Percentiles rank a stretch among this genome's conserved stretches.
phyloP scores from a whole-genome alignment of 116 monocot species.

The Thalassia testudinum region DNA sequence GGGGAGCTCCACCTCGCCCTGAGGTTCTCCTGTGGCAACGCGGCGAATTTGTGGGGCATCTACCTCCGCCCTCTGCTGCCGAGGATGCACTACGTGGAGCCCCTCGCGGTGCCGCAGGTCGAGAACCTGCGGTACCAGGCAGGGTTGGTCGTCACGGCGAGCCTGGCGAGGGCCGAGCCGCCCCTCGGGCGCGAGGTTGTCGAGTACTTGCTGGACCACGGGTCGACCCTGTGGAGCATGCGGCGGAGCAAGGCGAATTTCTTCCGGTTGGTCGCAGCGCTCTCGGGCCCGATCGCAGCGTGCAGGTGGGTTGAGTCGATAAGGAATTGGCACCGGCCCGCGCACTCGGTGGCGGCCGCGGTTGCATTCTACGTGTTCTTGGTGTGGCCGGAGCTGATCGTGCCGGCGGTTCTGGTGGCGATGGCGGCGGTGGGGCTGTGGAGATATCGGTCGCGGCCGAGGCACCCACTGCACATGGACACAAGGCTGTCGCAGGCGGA shows the following conservation, averaged over 20 bases:
- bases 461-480: constrained; percentile 63
- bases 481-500: constrained; percentile 53
- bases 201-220: constrained; percentile 64
- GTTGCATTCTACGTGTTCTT: constrained; percentile 16
- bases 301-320: constrained; percentile 32
- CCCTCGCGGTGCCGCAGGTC: constrained; percentile 30
- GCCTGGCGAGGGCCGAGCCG: constrained; percentile 51
- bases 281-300: constrained; percentile 19
- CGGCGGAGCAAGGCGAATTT: constrained; percentile 75
- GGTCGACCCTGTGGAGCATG: constrained; percentile 60
- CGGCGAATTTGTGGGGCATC: constrained; percentile 40
- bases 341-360: constrained; percentile 16
- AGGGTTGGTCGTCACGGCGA: constrained; percentile 44
- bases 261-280: constrained; percentile 33
- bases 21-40: constrained; percentile 48
- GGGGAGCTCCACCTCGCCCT: constrained; percentile 60
- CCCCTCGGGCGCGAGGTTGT: constrained; percentile 48
- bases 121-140: constrained; percentile 55
- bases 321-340: constrained; percentile 43
- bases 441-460: constrained; percentile 32
- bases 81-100: constrained; percentile 63
- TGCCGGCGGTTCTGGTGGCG: constrained; percentile 14
- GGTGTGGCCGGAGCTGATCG: constrained; percentile 32
- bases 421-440: constrained; percentile 33
- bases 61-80: constrained; percentile 47